Percentiles rank a stretch among this genome's conserved stretches.
phyloP scores from a whole-genome alignment of 345 rosid species.

The Murraya koenigii region DNA sequence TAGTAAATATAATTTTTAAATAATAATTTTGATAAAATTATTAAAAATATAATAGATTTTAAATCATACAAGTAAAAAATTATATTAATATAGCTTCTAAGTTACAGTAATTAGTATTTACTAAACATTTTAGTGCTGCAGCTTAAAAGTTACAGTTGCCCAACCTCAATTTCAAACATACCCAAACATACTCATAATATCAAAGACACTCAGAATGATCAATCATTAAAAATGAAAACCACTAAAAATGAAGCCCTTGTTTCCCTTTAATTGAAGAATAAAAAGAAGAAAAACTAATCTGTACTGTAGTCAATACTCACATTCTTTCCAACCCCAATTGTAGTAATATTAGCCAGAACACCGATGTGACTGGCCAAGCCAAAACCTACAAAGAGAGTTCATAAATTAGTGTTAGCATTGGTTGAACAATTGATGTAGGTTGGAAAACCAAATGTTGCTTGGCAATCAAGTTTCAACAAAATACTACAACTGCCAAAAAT shows the following conservation, averaged over 20 bases:
- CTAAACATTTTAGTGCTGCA: too few relatives aligned
- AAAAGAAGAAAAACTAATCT: background rate
- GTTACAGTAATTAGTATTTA: too few relatives aligned
- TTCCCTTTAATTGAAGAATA: background rate
- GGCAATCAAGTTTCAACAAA: background rate
- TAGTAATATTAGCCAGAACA: slow-evolving; percentile 71
- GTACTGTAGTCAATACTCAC: slow-evolving; percentile 30
- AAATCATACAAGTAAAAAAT: too few relatives aligned
- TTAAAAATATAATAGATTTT: too few relatives aligned
- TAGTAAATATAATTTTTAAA: too few relatives aligned
- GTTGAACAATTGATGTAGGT: background rate
- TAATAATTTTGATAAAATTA: too few relatives aligned
- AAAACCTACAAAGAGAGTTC: slow-evolving; percentile 50
- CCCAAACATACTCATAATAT: too few relatives aligned
- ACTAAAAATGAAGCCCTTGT: background rate
- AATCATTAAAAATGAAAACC: background rate
- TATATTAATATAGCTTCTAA: too few relatives aligned
- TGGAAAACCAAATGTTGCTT: background rate
- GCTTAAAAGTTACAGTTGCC: too few relatives aligned
- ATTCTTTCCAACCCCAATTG: slow-evolving; percentile 84
- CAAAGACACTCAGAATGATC: background rate
- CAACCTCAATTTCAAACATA: too few relatives aligned
- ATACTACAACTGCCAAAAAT: background rate
- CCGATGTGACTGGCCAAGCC: slow-evolving; percentile 91
- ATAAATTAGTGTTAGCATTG: background rate